These are phyloP conservation scores for Phlebiopsis gigantea DNA, from an alignment of 768 basidiomycete genomes.

Conservation along the genomic window DNA sequence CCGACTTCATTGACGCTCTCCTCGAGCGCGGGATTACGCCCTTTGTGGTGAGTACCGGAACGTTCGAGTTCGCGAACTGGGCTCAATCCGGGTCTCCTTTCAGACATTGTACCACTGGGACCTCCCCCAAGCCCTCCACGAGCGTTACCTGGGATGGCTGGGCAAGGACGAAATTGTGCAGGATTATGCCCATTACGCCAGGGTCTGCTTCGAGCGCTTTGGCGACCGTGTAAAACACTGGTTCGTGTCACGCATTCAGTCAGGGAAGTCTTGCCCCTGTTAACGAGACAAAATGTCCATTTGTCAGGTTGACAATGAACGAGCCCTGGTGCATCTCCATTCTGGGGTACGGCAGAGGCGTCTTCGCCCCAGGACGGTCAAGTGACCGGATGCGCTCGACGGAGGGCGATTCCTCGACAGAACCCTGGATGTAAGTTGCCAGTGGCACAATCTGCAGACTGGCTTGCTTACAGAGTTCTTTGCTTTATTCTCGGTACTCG, in stretches of 20 bases:
- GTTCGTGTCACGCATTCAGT: constrained; percentile 18
- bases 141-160: constrained; percentile 46
- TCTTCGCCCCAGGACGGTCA: constrained; percentile 46
- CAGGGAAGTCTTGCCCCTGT: not conserved
- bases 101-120: constrained; percentile 52
- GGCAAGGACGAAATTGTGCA: constrained; percentile 39
- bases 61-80: not conserved
- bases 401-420: constrained; percentile 59
- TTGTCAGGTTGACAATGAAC: constrained; percentile 39
- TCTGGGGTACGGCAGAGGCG: constrained; percentile 36
- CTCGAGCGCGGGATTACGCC: constrained; percentile 59
- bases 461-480: not conserved
- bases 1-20: constrained; percentile 62
- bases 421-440: constrained; percentile 70
- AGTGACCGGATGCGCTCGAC: constrained; percentile 56
- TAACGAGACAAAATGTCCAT: not conserved
- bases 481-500: not conserved
- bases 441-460: too few species aligned
- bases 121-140: constrained; percentile 43
- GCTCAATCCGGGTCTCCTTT: not conserved
- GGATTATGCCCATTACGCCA: constrained; percentile 43
- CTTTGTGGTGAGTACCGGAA: constrained; percentile 48
- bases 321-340: constrained; percentile 40
- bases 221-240: constrained; percentile 47
- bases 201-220: constrained; percentile 40